Evolutionary conservation across 225 moss, liverwort and hornwort genomes (phyloP).

Genomic region (Rhytidiadelphus loreus): DNA sequence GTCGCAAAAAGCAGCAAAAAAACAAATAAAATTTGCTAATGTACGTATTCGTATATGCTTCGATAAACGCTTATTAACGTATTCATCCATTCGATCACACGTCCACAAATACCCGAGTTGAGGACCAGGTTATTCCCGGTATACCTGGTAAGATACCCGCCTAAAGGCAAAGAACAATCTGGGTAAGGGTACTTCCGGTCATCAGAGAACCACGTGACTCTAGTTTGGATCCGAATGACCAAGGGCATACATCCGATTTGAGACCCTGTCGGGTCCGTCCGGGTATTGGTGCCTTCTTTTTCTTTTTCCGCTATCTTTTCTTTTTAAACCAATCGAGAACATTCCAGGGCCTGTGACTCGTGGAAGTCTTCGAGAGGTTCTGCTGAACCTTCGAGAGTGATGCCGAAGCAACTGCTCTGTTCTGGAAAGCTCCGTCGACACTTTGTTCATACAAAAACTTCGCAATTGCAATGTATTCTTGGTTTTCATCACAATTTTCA

Average conservation of each 20-base stretch:
- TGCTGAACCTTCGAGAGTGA: not conserved
- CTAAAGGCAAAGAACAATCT: not conserved
- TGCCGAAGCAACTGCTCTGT: conserved; percentile 1
- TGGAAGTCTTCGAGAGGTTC: not conserved
- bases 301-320: not conserved
- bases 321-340: not conserved
- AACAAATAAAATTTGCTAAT: too few species aligned
- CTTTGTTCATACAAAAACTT: not conserved
- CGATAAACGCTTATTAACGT: not conserved
- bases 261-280: not conserved
- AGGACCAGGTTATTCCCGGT: not conserved
- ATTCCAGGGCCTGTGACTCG: not conserved
- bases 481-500: too few species aligned
- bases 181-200: not conserved
- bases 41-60: not conserved
- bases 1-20: too few species aligned
- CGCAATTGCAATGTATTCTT: not conserved
- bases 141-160: not conserved
- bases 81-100: not conserved
- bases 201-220: not conserved
- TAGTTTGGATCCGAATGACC: not conserved
- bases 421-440: not conserved
- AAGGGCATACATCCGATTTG: not conserved
- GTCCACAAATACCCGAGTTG: not conserved
- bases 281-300: not conserved